phyloP scores from a whole-genome alignment of 2,329 filamentous ascomycete species.

The Penicillium frequentans region DNA sequence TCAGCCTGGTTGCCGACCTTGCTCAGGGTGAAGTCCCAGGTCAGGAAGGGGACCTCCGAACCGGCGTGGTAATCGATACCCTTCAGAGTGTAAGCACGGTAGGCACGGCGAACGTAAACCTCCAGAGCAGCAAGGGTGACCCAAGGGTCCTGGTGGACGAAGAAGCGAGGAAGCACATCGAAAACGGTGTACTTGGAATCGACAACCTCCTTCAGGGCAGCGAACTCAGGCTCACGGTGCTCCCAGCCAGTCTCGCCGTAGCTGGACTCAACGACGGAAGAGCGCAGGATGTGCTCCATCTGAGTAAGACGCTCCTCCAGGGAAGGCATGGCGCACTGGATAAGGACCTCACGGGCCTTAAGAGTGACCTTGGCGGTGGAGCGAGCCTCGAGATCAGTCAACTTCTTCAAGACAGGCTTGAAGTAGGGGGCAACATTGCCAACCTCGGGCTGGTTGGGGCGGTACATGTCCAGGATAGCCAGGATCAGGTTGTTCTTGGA shows the following conservation, averaged over 20 bases:
- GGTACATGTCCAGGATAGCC: slow-evolving; percentile 90
- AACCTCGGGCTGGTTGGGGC: slow-evolving; percentile 86
- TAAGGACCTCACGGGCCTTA: slow-evolving; percentile 95
- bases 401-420: slow-evolving; percentile 74
- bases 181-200: slow-evolving; percentile 99
- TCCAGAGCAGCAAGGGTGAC: slow-evolving; percentile 91
- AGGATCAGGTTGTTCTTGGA: slow-evolving; percentile 93
- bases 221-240: slow-evolving; percentile 85
- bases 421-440: slow-evolving; percentile 88
- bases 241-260: slow-evolving; percentile 98
- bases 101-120: slow-evolving; percentile 93
- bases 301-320: slow-evolving; percentile 91
- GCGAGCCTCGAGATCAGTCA: slow-evolving; percentile 87
- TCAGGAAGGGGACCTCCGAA: slow-evolving; percentile 71
- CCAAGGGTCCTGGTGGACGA: slow-evolving; percentile 90
- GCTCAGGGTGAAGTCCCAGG: slow-evolving; percentile 93
- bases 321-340: slow-evolving; percentile 94
- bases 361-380: slow-evolving; percentile 91
- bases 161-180: slow-evolving; percentile 93
- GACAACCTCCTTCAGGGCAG: slow-evolving; percentile 94
- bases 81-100: slow-evolving; percentile 92
- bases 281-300: slow-evolving; percentile 98
- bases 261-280: slow-evolving; percentile 91
- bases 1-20: slow-evolving; percentile 85
- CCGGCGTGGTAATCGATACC: slow-evolving; percentile 79